Conservation (phyloP, 768 basidiomycete genomes). For the Mycena galopus region DNA sequence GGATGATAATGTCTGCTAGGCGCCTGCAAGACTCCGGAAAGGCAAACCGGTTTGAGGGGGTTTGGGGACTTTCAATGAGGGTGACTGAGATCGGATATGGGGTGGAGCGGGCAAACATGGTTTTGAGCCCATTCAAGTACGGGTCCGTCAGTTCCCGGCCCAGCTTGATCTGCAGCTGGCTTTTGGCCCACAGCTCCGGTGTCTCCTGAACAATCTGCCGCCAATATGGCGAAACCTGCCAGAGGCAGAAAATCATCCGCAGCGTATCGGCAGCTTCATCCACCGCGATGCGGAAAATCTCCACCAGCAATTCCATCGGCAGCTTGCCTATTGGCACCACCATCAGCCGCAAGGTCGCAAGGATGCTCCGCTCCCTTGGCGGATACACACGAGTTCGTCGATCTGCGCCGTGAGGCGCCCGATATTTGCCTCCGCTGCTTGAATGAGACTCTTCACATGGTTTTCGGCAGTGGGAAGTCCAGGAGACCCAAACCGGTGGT, state of each 20-base stretch:
- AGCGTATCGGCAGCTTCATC: too few relatives aligned
- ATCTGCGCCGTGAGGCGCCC: slow-evolving; percentile 12
- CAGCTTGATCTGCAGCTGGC: background rate
- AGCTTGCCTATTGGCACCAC: slow-evolving; percentile 10
- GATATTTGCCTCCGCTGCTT: slow-evolving; percentile 23
- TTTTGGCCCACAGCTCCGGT: slow-evolving; percentile 20
- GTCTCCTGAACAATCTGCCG: slow-evolving; percentile 4
- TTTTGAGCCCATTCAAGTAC: background rate
- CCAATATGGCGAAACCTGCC: slow-evolving; percentile 22
- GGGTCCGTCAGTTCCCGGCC: background rate
- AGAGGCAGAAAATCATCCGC: background rate
- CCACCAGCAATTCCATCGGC: background rate
- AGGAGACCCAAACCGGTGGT: too few relatives aligned
- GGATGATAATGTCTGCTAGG: too few relatives aligned
- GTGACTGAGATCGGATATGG: slow-evolving; percentile 10
- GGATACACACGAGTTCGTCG: background rate
- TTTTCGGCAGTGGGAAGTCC: too few relatives aligned
- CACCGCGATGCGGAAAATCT: slow-evolving; percentile 6
- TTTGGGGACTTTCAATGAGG: too few relatives aligned
- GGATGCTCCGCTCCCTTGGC: slow-evolving; percentile 12
- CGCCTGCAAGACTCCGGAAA: too few relatives aligned
- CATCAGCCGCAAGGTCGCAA: background rate
- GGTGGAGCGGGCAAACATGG: slow-evolving; percentile 4
- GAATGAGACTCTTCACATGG: slow-evolving; percentile 23
- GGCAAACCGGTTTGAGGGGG: too few relatives aligned